These are phyloP conservation scores for Clitopilus hobsonii DNA, from an alignment of 768 basidiomycete genomes.

Conservation along the genomic window DNA sequence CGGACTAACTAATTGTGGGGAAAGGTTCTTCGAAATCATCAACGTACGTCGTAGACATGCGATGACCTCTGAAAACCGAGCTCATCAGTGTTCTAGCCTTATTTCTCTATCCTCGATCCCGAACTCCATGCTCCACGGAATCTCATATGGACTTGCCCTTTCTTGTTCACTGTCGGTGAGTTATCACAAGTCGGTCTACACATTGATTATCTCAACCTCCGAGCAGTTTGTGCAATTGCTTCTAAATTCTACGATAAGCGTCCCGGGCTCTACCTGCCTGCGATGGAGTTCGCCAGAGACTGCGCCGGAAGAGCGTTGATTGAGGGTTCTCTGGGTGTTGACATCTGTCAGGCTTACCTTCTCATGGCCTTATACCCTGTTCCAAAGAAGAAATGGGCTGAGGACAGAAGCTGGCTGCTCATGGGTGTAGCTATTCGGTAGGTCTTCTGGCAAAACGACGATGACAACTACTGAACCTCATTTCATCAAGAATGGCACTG, in stretches of 20 bases:
- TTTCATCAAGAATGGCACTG: constrained; percentile 51
- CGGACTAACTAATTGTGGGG: background rate
- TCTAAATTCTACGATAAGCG: constrained; percentile 58
- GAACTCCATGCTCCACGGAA: constrained; percentile 49
- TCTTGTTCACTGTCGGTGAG: constrained; percentile 59
- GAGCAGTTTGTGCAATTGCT: constrained; percentile 63
- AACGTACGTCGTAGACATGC: constrained; percentile 32
- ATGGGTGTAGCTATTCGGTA: constrained; percentile 70
- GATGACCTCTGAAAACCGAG: background rate
- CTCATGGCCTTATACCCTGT: constrained; percentile 60
- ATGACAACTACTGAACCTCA: background rate
- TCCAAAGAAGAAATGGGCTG: constrained; percentile 61
- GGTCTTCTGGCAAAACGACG: no score
- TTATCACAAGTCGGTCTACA: constrained; percentile 9
- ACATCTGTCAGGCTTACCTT: constrained; percentile 75
- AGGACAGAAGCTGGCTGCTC: constrained; percentile 69
- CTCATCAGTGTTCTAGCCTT: constrained; percentile 38
- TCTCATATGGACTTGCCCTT: constrained; percentile 50
- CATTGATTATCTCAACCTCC: background rate
- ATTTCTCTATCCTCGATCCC: constrained; percentile 54
- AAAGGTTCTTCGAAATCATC: constrained; percentile 49
- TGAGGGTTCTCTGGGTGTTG: constrained; percentile 63
- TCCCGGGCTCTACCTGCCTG: constrained; percentile 50
- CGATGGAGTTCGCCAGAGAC: constrained; percentile 59
- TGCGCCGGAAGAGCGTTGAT: constrained; percentile 56